Evolutionary conservation across 164 flowering plant species (phyloP).

Genomic region (Tinospora cordifolia): DNA sequence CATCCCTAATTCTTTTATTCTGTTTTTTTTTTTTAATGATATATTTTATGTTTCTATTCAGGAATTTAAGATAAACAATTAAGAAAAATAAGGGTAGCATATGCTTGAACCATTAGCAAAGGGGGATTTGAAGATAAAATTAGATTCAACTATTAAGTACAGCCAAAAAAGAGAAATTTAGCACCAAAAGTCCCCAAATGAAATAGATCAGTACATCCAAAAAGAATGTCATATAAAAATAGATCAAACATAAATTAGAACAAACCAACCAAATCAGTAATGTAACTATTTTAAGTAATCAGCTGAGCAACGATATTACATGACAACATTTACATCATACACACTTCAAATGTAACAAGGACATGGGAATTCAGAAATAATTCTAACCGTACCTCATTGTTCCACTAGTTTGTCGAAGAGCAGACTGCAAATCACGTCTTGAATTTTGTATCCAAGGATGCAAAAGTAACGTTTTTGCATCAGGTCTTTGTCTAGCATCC

Average conservation of each 20-base stretch:
- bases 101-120: no score
- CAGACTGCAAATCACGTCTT: constrained; percentile 78
- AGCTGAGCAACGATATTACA: neutral
- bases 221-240: neutral
- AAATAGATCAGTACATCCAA: neutral
- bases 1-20: no score
- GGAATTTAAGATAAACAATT: no score
- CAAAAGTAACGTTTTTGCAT: constrained; percentile 89
- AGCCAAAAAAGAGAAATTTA: neutral
- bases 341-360: neutral
- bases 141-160: neutral
- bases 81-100: no score
- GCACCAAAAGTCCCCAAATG: neutral
- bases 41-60: no score
- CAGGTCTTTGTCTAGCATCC: constrained; percentile 99
- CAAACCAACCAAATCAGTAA: neutral
- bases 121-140: no score
- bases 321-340: neutral
- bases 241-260: neutral
- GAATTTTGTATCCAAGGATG: constrained; percentile 96
- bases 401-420: constrained; percentile 64
- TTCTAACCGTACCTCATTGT: constrained; percentile 41
- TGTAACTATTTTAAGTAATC: neutral
- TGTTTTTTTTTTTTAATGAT: no score
- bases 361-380: neutral